These are phyloP conservation scores for Fusarium foetens DNA, from an alignment of 2,329 filamentous ascomycete genomes.

Conservation along the genomic window DNA sequence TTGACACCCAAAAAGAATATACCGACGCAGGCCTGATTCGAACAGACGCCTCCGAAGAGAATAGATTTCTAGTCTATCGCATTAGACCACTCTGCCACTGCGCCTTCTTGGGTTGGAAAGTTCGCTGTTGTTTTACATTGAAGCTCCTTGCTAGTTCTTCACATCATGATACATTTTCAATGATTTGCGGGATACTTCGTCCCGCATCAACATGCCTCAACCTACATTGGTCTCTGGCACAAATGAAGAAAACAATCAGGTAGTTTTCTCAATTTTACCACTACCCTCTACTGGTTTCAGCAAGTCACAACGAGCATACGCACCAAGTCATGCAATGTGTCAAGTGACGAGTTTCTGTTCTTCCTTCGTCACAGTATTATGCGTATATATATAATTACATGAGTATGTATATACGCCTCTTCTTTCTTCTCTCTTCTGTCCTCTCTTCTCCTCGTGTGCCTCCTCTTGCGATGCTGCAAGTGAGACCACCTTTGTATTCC, in stretches of 20 bases:
- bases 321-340: not conserved
- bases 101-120: conserved; percentile 1
- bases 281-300: not conserved
- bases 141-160: fast-evolving
- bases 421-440: not conserved
- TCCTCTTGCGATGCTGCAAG: conserved; percentile 5
- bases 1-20: not conserved
- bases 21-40: conserved; percentile 35
- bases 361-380: conserved; percentile 34
- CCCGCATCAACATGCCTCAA: not conserved
- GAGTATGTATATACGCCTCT: conserved; percentile 31
- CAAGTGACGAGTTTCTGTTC: conserved; percentile 22
- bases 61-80: conserved; percentile 37
- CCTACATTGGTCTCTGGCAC: no score
- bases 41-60: conserved; percentile 34
- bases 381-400: conserved; percentile 38
- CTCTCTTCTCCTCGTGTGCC: not conserved
- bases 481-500: not conserved
- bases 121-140: fast-evolving
- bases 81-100: conserved; percentile 37
- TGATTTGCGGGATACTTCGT: not conserved
- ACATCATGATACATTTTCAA: not conserved
- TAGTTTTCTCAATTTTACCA: not conserved
- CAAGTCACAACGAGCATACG: not conserved
- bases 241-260: not conserved